These are phyloP conservation scores for Arthrinium puccinioides DNA, from an alignment of 2,329 filamentous ascomycete genomes.

Conservation along the genomic window DNA sequence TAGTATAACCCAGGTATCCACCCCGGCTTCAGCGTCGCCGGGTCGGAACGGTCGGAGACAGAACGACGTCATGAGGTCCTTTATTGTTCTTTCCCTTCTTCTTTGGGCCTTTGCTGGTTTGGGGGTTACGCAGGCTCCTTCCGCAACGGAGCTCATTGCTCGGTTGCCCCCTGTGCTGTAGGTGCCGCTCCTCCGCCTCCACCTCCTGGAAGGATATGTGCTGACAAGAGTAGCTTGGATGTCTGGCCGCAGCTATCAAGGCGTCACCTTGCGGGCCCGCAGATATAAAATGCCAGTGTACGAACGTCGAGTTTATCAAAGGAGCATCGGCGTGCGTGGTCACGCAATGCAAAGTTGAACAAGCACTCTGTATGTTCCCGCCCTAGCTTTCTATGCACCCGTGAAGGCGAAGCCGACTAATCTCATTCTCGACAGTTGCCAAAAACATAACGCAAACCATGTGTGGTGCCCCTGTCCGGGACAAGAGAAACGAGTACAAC, in stretches of 20 bases:
- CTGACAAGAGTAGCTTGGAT: neutral
- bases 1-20: too few relatives aligned
- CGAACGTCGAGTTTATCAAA: neutral
- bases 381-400: too few relatives aligned
- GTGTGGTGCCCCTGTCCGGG: slow-evolving; percentile 8
- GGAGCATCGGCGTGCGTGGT: neutral
- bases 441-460: slow-evolving; percentile 11
- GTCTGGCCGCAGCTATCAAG: neutral
- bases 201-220: neutral
- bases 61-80: neutral
- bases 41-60: too few relatives aligned
- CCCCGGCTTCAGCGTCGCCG: too few relatives aligned
- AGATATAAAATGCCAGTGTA: slow-evolving; percentile 1
- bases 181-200: neutral
- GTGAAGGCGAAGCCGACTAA: too few relatives aligned
- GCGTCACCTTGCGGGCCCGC: neutral
- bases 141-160: neutral
- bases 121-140: neutral
- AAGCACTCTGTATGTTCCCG: neutral
- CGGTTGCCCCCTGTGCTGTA: neutral
- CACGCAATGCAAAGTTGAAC: neutral
- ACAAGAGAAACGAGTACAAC: slow-evolving; percentile 8
- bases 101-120: neutral
- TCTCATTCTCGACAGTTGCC: too few relatives aligned
- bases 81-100: neutral